Conservation (phyloP, 2,329 filamentous ascomycete species). For the Claviceps sp. region DNA sequence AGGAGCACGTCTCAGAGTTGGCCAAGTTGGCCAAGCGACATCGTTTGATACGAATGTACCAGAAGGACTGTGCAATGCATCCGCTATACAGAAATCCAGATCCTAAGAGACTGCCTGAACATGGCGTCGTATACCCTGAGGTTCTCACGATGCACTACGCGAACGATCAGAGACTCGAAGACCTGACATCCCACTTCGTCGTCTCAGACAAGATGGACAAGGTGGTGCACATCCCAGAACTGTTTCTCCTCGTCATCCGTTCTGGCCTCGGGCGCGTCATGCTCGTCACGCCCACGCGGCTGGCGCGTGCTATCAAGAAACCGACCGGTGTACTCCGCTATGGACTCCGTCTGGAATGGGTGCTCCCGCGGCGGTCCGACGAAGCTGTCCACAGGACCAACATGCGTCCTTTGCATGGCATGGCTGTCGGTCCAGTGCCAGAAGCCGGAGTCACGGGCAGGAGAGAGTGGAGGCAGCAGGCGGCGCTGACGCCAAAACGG, state of each 20-base stretch:
- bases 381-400: slow-evolving; percentile 32
- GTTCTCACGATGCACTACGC: slow-evolving; percentile 15
- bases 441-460: slow-evolving; percentile 17
- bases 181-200: slow-evolving; percentile 15
- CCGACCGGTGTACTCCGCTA: slow-evolving; percentile 17
- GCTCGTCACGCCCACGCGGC: slow-evolving; percentile 42
- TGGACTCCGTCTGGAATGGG: slow-evolving; percentile 39
- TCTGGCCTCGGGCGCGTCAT: slow-evolving; percentile 53
- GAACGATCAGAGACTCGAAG: slow-evolving; percentile 9
- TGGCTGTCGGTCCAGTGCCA: slow-evolving; percentile 54
- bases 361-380: slow-evolving; percentile 33
- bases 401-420: slow-evolving; percentile 45
- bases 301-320: slow-evolving; percentile 12
- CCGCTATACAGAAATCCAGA: slow-evolving; percentile 14
- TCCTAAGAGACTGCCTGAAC: slow-evolving; percentile 11
- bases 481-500: slow-evolving; percentile 24
- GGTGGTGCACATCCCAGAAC: slow-evolving; percentile 50
- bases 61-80: slow-evolving; percentile 34
- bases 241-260: slow-evolving; percentile 55
- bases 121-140: slow-evolving; percentile 19
- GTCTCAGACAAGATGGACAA: slow-evolving; percentile 38
- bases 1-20: not conserved
- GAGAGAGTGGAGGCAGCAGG: slow-evolving; percentile 7
- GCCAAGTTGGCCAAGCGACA: slow-evolving; percentile 11
- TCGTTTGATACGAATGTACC: slow-evolving; percentile 34